Percentiles rank a stretch among this genome's conserved stretches.
phyloP scores from a whole-genome alignment of 805 yeast genomes.

The Schwanniomyces occidentalis region DNA sequence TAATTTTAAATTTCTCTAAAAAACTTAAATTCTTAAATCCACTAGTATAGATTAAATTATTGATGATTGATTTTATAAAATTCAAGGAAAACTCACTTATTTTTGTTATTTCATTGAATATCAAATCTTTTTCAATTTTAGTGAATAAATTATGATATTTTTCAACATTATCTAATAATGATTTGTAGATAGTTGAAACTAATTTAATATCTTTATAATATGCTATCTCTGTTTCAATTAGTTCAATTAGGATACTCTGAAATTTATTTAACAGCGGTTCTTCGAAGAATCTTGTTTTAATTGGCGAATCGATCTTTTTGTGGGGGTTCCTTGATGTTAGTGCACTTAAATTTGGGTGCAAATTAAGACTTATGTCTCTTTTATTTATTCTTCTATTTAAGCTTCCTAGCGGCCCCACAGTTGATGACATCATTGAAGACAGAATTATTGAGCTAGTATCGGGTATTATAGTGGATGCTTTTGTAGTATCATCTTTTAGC shows the following conservation, averaged over 20 bases:
- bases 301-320: constrained; percentile 39
- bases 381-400: too few species aligned
- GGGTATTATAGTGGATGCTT: too few species aligned
- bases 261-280: constrained; percentile 5
- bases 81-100: constrained; percentile 29
- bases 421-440: too few species aligned
- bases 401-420: too few species aligned
- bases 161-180: constrained; percentile 26
- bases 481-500: constrained; percentile 4
- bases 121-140: constrained; percentile 31
- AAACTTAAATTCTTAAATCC: constrained; percentile 4
- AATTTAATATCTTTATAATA: constrained; percentile 28
- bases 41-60: constrained; percentile 6
- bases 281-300: constrained; percentile 18
- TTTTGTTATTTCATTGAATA: constrained; percentile 47
- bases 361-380: too few species aligned
- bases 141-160: constrained; percentile 30
- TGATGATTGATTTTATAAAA: constrained; percentile 8
- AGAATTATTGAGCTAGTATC: too few species aligned
- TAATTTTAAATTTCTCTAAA: constrained; percentile 4
- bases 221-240: constrained; percentile 33
- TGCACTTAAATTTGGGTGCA: too few species aligned
- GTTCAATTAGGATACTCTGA: constrained; percentile 16
- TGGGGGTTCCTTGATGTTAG: too few species aligned
- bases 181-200: constrained; percentile 30